Evolutionary conservation across 345 rosid species (phyloP).

Genomic region (Salix dunnii): DNA sequence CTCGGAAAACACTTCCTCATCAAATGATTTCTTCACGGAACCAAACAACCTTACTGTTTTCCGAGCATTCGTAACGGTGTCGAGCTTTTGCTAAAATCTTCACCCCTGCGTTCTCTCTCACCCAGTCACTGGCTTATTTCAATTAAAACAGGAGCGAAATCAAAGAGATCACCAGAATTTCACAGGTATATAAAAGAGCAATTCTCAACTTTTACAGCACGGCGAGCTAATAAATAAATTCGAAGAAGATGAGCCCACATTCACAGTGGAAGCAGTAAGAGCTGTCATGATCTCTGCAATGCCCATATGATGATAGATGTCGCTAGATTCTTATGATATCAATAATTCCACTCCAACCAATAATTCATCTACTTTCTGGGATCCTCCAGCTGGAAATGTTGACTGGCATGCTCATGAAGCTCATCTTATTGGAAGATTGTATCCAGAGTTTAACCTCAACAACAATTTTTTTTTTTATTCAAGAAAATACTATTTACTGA

Average conservation of each 20-base stretch:
- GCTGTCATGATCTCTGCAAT: conserved; percentile 21
- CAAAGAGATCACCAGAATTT: neutral
- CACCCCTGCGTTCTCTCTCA: neutral
- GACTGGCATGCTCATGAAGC: conserved; percentile 15
- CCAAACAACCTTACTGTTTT: neutral
- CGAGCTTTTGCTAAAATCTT: neutral
- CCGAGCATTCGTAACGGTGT: neutral
- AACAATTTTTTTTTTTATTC: conserved; percentile 9
- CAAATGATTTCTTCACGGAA: neutral
- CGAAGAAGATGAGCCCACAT: neutral
- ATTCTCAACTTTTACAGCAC: neutral
- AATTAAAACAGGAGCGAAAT: neutral
- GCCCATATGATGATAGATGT: neutral
- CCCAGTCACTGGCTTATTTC: neutral
- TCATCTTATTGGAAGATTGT: no score
- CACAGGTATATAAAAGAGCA: no score
- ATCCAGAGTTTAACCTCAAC: conserved; percentile 1
- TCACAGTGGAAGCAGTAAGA: conserved; percentile 17
- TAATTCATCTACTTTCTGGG: conserved; percentile 46
- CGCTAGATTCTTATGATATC: conserved; percentile 8
- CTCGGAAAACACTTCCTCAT: neutral
- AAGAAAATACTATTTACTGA: no score
- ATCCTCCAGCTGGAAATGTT: conserved; percentile 46
- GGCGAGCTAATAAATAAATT: neutral
- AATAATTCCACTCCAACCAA: conserved; percentile 14